phyloP scores from a whole-genome alignment of 139 green algal genomes.

The Volvox reticuliferus region DNA sequence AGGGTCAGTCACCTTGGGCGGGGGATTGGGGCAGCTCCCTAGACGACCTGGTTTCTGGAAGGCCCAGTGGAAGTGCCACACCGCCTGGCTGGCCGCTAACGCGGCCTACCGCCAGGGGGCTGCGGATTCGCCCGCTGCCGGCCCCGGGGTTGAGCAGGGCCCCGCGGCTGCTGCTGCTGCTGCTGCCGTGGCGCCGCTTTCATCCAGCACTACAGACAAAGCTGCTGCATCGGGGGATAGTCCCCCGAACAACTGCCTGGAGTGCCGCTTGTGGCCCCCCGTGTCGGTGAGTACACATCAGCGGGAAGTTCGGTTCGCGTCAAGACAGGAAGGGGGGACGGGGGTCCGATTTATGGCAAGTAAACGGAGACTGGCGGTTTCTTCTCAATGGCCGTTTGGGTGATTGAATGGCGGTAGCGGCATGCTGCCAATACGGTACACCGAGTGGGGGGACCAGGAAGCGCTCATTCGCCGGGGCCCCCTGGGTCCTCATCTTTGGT shows the following conservation, averaged over 20 bases:
- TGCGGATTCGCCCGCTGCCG: background rate
- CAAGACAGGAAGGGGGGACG: too few relatives aligned
- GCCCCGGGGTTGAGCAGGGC: too few relatives aligned
- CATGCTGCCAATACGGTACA: too few relatives aligned
- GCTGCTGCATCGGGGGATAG: background rate
- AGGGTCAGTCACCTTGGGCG: slow-evolving; percentile 8
- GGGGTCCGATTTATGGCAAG: too few relatives aligned
- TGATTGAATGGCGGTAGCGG: too few relatives aligned
- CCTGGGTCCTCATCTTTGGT: too few relatives aligned
- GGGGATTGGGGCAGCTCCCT: background rate
- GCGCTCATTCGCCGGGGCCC: too few relatives aligned
- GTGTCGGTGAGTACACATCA: background rate
- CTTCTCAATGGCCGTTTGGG: too few relatives aligned
- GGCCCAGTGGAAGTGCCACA: slow-evolving; percentile 9
- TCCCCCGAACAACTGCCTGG: slow-evolving; percentile 17
- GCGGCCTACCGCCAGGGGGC: background rate
- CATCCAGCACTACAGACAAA: background rate
- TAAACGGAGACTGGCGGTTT: too few relatives aligned
- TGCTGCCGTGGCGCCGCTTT: background rate
- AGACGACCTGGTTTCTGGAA: background rate
- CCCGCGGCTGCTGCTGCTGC: background rate
- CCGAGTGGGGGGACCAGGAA: too few relatives aligned
- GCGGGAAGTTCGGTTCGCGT: too few relatives aligned
- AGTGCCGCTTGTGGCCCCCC: slow-evolving; percentile 3
- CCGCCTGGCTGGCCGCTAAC: background rate